Evolutionary conservation across 2,329 filamentous ascomycete genomes (phyloP), one percentile per base, ranked within the genome.

Genomic region (Fusarium anguioides): DNA sequence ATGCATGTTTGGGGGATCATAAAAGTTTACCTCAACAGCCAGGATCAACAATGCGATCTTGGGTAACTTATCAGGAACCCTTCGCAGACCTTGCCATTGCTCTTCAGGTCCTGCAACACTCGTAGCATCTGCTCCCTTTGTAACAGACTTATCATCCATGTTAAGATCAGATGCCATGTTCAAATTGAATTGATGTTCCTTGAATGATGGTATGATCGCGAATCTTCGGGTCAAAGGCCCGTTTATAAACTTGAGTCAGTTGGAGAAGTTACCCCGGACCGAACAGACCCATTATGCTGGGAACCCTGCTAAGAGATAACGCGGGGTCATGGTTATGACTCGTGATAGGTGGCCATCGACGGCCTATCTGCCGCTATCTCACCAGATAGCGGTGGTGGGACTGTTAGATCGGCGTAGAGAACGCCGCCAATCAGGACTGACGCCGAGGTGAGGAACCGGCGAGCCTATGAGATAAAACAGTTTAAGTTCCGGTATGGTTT

Each of bases 341-440:
- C 23, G 31, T 26, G 31, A 54, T 54, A 39, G 42, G 50, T 42
- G 50, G 50, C 50, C 9, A 37, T 23, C n/a, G 20, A 29, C 23
- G 42, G 50, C 50, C 42, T 54, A 54, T 54, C 50, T 54, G 3
- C 18, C 50, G 31, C 50, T 54, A 54, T 54, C 50, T 31, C 0
- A 2, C 2, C 7, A 37, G 42, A 54, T 54, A 49, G 50, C 50
- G 50, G 18, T n/a, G 12, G 41, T 26, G 41, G 41, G 26, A 17
- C 26, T 15, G 5, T 21, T 17, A 8, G 50, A 49, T 54, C 50
- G 50, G 50, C 50, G 31, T 54, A 24, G 24, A n/a, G 31, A 37
- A 54, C 33, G 50, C 50, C 50, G 7, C 50, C 50, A 54, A 54
- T 54, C 42, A 54, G 15, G 1, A 9, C 20, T 14, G 17, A 49